A percentile compares a stretch with the other conserved stretches of the same genome.
Evolutionary conservation across 768 basidiomycete species (phyloP).

Genomic region (Boletus pseudopeckii): DNA sequence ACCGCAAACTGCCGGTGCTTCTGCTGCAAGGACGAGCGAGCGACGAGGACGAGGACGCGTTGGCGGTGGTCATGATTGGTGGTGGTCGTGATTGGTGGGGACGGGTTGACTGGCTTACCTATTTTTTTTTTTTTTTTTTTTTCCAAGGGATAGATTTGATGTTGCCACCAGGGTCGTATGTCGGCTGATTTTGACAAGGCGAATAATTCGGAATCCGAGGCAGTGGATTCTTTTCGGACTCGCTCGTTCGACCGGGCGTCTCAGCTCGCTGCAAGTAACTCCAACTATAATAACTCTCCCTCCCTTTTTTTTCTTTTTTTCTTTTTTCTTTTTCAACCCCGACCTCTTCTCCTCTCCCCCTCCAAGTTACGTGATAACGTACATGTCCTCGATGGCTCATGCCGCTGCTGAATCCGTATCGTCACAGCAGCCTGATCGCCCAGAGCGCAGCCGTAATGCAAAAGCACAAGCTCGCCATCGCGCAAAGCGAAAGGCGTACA

Average conservation of each 20-base stretch:
- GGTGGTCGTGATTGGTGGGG: too few species aligned
- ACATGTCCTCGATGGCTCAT: slow-evolving; percentile 57
- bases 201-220: slow-evolving; percentile 50
- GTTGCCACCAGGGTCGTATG: slow-evolving; percentile 38
- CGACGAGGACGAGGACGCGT: too few species aligned
- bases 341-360: slow-evolving; percentile 40
- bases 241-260: slow-evolving; percentile 22
- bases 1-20: slow-evolving; percentile 29
- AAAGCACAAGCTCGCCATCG: slow-evolving; percentile 88
- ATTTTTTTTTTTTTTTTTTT: slow-evolving; percentile 4
- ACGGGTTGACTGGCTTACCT: background rate
- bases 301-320: background rate
- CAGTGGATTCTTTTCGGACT: slow-evolving; percentile 23
- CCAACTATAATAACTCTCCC: slow-evolving; percentile 36
- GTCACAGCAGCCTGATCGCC: slow-evolving; percentile 52
- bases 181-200: slow-evolving; percentile 40
- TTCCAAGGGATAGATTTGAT: too few species aligned
- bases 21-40: too few species aligned
- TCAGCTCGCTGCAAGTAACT: slow-evolving; percentile 10
- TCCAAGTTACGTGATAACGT: slow-evolving; percentile 40
- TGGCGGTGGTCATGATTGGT: too few species aligned
- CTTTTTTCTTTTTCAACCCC: slow-evolving; percentile 44
- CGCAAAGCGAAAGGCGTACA: slow-evolving; percentile 90
- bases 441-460: slow-evolving; percentile 83
- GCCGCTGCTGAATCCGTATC: slow-evolving; percentile 44